Percentiles rank a stretch among this genome's conserved stretches.
Evolutionary conservation across 495 filamentous ascomycete species (phyloP).

Genomic region (Parathielavia hyrcaniae): DNA sequence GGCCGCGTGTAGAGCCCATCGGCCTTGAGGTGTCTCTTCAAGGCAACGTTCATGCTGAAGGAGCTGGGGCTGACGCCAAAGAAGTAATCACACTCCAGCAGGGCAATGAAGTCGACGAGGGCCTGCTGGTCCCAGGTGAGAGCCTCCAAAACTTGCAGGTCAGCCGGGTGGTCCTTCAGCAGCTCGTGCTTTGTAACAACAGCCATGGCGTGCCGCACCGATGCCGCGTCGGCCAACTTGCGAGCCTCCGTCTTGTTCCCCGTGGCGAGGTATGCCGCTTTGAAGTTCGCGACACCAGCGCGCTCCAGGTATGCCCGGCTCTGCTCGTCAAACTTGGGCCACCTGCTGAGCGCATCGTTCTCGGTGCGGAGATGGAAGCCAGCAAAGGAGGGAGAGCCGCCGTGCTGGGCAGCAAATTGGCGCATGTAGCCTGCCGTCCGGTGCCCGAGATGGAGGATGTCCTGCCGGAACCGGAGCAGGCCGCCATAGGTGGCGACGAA

Average conservation of each 20-base stretch:
- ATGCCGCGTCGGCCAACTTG: conserved; percentile 23
- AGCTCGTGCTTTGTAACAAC: conserved; percentile 38
- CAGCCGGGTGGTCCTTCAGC: conserved; percentile 22
- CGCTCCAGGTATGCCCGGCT: conserved; percentile 32
- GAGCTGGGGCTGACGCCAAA: conserved; percentile 42
- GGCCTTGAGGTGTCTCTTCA: conserved; percentile 36
- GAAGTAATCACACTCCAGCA: conserved; percentile 39
- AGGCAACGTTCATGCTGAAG: conserved; percentile 42
- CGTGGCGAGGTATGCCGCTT: conserved; percentile 38
- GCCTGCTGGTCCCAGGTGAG: conserved; percentile 45
- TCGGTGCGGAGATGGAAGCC: conserved; percentile 41
- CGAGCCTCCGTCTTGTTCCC: conserved; percentile 36
- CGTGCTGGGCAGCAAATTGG: conserved; percentile 19
- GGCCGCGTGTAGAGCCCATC: conserved; percentile 39
- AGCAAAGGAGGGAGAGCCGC: conserved; percentile 22
- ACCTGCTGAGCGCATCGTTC: conserved; percentile 36
- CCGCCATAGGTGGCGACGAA: conserved; percentile 40
- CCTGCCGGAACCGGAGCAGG: conserved; percentile 34
- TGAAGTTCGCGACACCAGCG: conserved; percentile 27
- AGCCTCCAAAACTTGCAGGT: conserved; percentile 28
- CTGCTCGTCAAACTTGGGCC: conserved; percentile 42
- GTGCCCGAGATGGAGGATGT: conserved; percentile 35
- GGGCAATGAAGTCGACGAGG: conserved; percentile 38
- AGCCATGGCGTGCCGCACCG: conserved; percentile 11
- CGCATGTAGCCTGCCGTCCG: conserved; percentile 28